Evolutionary conservation across 768 basidiomycete genomes (phyloP), one percentile per base, ranked within the genome.

Genomic region (Lanmaoa rubissima): DNA sequence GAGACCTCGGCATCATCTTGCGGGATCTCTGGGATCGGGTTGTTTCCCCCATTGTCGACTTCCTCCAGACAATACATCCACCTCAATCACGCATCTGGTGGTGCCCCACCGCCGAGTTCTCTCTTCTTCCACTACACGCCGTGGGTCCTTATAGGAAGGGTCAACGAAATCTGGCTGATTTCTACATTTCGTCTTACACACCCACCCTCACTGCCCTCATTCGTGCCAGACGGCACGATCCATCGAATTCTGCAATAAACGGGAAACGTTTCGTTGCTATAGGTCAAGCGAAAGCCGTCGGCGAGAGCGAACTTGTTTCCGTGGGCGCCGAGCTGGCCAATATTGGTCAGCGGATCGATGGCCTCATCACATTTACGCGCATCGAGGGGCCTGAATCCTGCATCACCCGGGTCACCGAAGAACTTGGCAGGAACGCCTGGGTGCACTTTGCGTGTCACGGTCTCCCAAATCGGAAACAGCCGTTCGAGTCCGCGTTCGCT

Each of bases 391-490:
- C 32, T 1, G 32, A 32, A 19, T 44, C 51, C 14, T 19, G 24
- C 17, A 45, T 53, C 7, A 4, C 38, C 17, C 17, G 38, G 12
- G 57, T 65, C 3, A 12, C 54, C 0, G 21, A 53, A 9, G 49
- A 24, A 17, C 31, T 54, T 5, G 6, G 53, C 12, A 24, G 34
- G 31, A 17, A 24, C 21, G n/a, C 39, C 1, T 69, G 66, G 65
- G 62, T 63, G 4, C 69, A 70, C 32, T 50, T 70, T 28, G 64
- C 64, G 1, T 69, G 68, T 28, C 69, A 69, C 31, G 65, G 28
- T 7, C 28, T 31, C 28, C 28, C 28, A 6, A 31, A 31, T 31
- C 28, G 28, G 28, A 31, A 7, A 31, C 28, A 31, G 28, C 28
- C 28, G 6, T 31, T 31, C 28, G 28, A 31, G 7, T 31, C 28